Base-by-base conservation (phyloP, 768 basidiomycete species). In the Rubroboletus pulcherrimus region DNA sequence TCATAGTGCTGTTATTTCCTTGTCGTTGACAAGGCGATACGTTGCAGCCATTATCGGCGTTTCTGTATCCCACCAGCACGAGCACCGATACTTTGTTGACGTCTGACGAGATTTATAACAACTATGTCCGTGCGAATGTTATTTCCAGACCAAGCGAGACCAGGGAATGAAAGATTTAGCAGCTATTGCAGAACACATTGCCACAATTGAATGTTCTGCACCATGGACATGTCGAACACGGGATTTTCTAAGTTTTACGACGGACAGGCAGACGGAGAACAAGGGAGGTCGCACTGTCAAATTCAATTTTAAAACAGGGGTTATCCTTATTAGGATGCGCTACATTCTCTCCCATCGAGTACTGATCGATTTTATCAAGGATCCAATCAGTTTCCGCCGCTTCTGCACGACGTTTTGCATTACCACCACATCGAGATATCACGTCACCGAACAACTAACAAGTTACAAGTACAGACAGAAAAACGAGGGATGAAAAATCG, bases 61-160 rank as follows among this genome's bases (percentile, higher is more conserved):
- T 86, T 72, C 66, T 88, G 54, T 78, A 86, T 64, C 80, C 82
- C 0, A 81, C 80, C 45, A 73, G 79, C 47, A 66, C 63, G 15
- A 76, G 75, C 29, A 81, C 84, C 53, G 86, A 89, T 66, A 86
- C 84, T 3, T 73, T 90, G 39, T 70, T 90, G 54, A 83, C 85
- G 21, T 81, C 82, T 21, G 84, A 83, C 51, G 86, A 89, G 72
- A 63, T 90, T 39, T 90, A 89, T 71, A 81, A 88, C 72, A 86
- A 88, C 62, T 88, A 81, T 58, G 83, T 86, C 45, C 77, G 81
- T 39, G 76, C 76, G 52, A 81, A 84, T 67, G 79, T 87, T 26
- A 62, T 71, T 12, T 19, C 50, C n/a, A 43, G 58, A 44, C 51
- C 48, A 5, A 56, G 63, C 38, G 49, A 63, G n/a, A 42, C 49